Evolutionary conservation across 345 rosid species (phyloP).

Genomic region (Euphorbia pulcherrima): DNA sequence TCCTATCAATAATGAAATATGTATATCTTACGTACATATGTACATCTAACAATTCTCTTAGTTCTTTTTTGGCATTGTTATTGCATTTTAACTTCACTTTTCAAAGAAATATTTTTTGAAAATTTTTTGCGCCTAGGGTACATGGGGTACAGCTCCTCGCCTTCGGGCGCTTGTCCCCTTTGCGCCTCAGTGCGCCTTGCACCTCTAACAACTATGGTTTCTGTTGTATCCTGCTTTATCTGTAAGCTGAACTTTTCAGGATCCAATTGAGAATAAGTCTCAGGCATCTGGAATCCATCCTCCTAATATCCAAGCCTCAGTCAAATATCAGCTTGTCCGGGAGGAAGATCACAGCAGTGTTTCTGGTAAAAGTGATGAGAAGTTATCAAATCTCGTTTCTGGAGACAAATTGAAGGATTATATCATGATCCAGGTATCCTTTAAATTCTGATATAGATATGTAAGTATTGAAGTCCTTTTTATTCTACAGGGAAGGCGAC

Average conservation of each 20-base stretch:
- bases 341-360: constrained; percentile 13
- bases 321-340: constrained; percentile 18
- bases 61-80: too few species aligned
- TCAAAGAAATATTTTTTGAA: too few species aligned
- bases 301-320: constrained; percentile 13
- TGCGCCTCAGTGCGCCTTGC: too few species aligned
- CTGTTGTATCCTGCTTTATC: constrained; percentile 2
- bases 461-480: not conserved
- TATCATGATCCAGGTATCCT: constrained; percentile 58
- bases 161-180: too few species aligned
- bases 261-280: constrained; percentile 8
- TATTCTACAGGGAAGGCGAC: not conserved
- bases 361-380: constrained; percentile 26
- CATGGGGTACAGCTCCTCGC: too few species aligned
- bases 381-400: constrained; percentile 16
- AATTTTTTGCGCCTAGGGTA: too few species aligned
- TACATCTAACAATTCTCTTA: too few species aligned
- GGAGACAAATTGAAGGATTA: constrained; percentile 39
- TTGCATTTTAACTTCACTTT: too few species aligned
- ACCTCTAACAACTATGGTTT: not conserved
- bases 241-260: constrained; percentile 26
- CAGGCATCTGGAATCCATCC: constrained; percentile 12
- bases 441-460: not conserved
- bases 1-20: too few species aligned
- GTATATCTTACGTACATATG: too few species aligned